These are phyloP conservation scores for Chaetomiaceae sp. DNA, from an alignment of 2,329 filamentous ascomycete genomes.

Conservation along the genomic window DNA sequence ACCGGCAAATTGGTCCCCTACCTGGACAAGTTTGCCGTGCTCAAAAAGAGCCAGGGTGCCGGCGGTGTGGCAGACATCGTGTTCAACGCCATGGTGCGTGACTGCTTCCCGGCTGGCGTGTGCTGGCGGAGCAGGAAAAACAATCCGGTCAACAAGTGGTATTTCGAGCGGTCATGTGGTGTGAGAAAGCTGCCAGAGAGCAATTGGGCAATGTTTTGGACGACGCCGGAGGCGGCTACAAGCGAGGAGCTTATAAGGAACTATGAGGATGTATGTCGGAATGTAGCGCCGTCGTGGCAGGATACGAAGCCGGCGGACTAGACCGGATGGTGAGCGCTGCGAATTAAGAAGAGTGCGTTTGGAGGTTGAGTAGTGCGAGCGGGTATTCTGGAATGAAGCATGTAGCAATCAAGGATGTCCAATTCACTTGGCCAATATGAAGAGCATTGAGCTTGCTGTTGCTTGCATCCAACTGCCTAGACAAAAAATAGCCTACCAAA, in stretches of 20 bases:
- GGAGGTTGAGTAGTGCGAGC: no score
- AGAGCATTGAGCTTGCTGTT: no score
- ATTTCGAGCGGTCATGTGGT: constrained; percentile 85
- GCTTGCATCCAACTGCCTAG: no score
- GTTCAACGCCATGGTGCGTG: constrained; percentile 90
- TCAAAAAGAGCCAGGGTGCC: constrained; percentile 81
- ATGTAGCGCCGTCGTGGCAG: constrained; percentile 59
- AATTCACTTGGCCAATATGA: not conserved
- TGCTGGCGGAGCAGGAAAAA: constrained; percentile 87
- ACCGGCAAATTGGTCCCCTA: constrained; percentile 76
- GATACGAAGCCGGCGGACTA: constrained; percentile 58
- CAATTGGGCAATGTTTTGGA: constrained; percentile 99
- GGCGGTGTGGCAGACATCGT: constrained; percentile 93
- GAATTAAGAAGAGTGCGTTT: no score
- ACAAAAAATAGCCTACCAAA: no score
- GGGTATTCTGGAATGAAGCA: no score
- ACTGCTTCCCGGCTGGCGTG: constrained; percentile 82
- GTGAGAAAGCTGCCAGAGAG: constrained; percentile 76
- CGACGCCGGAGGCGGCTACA: constrained; percentile 61
- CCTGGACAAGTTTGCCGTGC: constrained; percentile 93
- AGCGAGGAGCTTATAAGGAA: constrained; percentile 55
- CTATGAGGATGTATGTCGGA: constrained; percentile 71
- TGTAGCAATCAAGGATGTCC: no score
- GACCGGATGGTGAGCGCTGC: constrained; percentile 12
- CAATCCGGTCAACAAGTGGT: constrained; percentile 99